These are phyloP conservation scores for Termitomyces sp. DNA, from an alignment of 768 basidiomycete genomes.

Conservation along the genomic window DNA sequence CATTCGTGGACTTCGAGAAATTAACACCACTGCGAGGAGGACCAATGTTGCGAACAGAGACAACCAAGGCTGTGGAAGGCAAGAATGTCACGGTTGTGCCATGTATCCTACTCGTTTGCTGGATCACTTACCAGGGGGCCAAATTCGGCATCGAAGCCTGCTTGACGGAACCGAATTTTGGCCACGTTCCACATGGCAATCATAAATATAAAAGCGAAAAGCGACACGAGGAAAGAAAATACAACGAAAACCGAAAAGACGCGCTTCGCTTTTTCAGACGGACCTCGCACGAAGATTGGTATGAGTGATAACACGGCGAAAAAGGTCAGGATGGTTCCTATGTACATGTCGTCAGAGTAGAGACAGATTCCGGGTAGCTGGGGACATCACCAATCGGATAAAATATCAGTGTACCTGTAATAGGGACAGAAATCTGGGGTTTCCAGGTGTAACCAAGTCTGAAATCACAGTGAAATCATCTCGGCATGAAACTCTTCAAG, in stretches of 20 bases:
- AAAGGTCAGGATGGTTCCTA: conserved; percentile 26
- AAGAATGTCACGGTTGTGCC: not conserved
- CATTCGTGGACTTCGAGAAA: conserved; percentile 4
- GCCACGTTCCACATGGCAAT: conserved; percentile 30
- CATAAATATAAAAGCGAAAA: conserved; percentile 31
- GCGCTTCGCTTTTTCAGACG: conserved; percentile 20
- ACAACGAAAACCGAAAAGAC: conserved; percentile 23
- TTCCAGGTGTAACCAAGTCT: conserved; percentile 36
- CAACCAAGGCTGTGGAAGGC: conserved; percentile 26
- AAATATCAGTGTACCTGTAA: conserved; percentile 30
- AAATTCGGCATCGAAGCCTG: conserved; percentile 27
- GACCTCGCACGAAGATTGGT: conserved; percentile 17
- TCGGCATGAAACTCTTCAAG: not conserved
- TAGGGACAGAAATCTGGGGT: conserved; percentile 26
- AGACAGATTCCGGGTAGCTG: not conserved
- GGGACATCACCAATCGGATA: conserved; percentile 28
- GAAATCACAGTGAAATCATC: not conserved
- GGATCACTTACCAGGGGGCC: conserved; percentile 29
- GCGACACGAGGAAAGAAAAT: conserved; percentile 23
- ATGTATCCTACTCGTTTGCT: not conserved
- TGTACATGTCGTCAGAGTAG: not conserved
- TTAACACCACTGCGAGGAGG: conserved; percentile 19
- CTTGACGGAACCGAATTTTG: conserved; percentile 25
- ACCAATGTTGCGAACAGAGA: conserved; percentile 27
- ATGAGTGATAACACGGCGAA: conserved; percentile 25